phyloP scores from a whole-genome alignment of 2,329 filamentous ascomycete species.

The Xylaria sp. region DNA sequence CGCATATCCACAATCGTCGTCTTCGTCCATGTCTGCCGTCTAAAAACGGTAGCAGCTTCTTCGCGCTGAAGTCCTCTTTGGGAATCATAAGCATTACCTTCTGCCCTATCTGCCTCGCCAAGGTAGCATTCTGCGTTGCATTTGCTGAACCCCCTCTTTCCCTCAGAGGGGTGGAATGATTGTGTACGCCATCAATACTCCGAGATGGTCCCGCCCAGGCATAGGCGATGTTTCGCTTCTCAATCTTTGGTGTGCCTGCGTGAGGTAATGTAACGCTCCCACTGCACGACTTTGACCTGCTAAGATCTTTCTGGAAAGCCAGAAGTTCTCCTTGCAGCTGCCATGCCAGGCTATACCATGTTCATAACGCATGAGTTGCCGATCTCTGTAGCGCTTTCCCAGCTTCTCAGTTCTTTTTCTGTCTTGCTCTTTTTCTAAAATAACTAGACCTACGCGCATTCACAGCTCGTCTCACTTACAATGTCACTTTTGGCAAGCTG shows the following conservation, averaged over 20 bases:
- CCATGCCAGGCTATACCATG: neutral
- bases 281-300: neutral
- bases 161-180: too few relatives aligned
- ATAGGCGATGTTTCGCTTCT: neutral
- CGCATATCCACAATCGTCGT: neutral
- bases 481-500: neutral
- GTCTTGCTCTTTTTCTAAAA: too few relatives aligned
- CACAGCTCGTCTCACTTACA: neutral
- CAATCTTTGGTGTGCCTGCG: neutral
- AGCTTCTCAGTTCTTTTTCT: neutral
- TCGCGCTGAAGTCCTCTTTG: neutral
- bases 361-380: neutral
- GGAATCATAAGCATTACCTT: neutral
- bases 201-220: neutral
- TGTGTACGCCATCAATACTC: too few relatives aligned
- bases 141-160: neutral
- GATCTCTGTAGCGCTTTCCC: neutral
- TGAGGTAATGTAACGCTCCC: neutral
- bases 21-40: neutral
- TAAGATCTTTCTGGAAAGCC: constrained; percentile 4
- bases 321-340: neutral
- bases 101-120: neutral
- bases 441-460: too few relatives aligned
- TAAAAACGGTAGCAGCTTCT: neutral
- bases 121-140: neutral